Evolutionary conservation across 2,329 filamentous ascomycete species (phyloP).

Genomic region (Stemphylium lycopersici): DNA sequence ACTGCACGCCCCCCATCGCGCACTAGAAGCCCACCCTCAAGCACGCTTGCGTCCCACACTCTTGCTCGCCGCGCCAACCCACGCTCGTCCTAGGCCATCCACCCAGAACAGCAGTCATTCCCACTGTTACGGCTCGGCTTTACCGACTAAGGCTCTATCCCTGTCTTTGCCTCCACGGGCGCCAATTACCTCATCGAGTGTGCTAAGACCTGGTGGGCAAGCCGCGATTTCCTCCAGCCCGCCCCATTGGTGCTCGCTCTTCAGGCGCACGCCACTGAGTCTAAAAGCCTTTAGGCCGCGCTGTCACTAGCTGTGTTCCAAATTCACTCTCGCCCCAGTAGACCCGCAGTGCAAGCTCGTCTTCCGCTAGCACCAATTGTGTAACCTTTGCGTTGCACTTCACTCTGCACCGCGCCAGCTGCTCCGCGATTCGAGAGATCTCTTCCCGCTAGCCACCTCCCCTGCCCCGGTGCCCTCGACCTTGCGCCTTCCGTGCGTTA

Average conservation of each 20-base stretch:
- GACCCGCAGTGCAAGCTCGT: slow-evolving; percentile 35
- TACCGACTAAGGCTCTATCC: slow-evolving; percentile 34
- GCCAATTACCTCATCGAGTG: slow-evolving; percentile 47
- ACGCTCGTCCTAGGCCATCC: slow-evolving; percentile 26
- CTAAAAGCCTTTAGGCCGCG: slow-evolving; percentile 34
- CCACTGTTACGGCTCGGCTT: slow-evolving; percentile 46
- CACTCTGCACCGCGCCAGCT: slow-evolving; percentile 39
- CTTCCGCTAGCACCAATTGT: slow-evolving; percentile 45
- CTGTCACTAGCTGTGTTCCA: slow-evolving; percentile 43
- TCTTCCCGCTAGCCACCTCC: slow-evolving; percentile 28
- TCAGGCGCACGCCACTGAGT: slow-evolving; percentile 46
- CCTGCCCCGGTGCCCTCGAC: slow-evolving; percentile 40
- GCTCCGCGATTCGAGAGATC: slow-evolving; percentile 46
- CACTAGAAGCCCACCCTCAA: slow-evolving; percentile 18
- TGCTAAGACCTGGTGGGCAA: slow-evolving; percentile 41
- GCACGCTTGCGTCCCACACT: slow-evolving; percentile 28
- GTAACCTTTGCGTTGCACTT: slow-evolving; percentile 46
- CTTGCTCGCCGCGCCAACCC: slow-evolving; percentile 34
- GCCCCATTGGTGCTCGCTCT: slow-evolving; percentile 44
- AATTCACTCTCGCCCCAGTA: slow-evolving; percentile 34
- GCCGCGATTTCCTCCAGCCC: slow-evolving; percentile 35
- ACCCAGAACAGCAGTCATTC: slow-evolving; percentile 37
- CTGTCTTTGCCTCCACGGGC: slow-evolving; percentile 30
- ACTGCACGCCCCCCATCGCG: slow-evolving; percentile 24
- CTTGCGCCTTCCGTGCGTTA: slow-evolving; percentile 49